Conservation (phyloP, 192 early-diverging fungal species). For the Backusella tuberculispora region DNA sequence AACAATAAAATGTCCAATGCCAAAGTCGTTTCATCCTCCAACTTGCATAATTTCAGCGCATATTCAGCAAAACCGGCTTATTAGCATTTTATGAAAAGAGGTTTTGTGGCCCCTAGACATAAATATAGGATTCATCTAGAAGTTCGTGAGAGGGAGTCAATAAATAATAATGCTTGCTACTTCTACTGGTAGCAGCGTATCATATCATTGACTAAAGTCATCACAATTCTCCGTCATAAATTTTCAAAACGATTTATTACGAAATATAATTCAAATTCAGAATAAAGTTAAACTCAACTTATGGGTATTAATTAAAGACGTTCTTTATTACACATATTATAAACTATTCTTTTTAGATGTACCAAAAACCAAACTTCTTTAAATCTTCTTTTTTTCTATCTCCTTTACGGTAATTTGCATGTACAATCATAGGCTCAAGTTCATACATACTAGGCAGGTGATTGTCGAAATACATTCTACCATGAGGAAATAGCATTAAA, state of each 20-base stretch:
- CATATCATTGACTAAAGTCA: constrained; percentile 20
- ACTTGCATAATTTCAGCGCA: constrained; percentile 27
- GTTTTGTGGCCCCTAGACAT: neutral
- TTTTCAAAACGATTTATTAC: neutral
- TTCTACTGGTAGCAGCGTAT: neutral
- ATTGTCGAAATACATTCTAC: constrained; percentile 42
- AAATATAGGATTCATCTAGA: constrained; percentile 23
- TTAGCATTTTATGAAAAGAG: constrained; percentile 20
- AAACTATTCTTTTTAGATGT: constrained; percentile 21
- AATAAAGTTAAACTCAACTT: neutral
- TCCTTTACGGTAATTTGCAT: constrained; percentile 43
- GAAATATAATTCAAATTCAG: neutral
- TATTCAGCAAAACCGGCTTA: constrained; percentile 30
- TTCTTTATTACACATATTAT: neutral
- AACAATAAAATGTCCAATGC: constrained; percentile 13
- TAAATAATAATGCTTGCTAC: neutral
- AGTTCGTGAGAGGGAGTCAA: constrained; percentile 21
- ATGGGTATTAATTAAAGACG: neutral
- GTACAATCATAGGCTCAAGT: constrained; percentile 41
- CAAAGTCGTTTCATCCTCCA: constrained; percentile 27
- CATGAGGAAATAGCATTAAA: constrained; percentile 41
- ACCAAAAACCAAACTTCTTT: constrained; percentile 44
- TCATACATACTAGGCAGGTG: constrained; percentile 28
- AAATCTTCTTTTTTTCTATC: constrained; percentile 34
- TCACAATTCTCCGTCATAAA: constrained; percentile 9